Percentiles rank a stretch among this genome's conserved stretches.
Conservation (phyloP, 2,329 filamentous ascomycete genomes). For the Emergomyces africanus region DNA sequence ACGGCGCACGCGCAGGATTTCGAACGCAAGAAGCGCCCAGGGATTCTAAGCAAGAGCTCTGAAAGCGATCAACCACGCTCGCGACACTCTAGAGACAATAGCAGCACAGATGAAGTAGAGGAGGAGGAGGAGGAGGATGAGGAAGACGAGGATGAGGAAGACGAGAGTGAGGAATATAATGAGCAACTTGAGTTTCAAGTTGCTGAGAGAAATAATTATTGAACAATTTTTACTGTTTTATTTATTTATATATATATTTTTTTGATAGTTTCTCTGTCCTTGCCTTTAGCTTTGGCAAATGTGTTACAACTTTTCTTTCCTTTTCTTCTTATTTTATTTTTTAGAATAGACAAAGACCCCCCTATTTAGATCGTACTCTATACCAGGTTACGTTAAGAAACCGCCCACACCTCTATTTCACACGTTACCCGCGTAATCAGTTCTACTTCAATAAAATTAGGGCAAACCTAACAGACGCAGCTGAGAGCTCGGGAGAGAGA, state of each 20-base stretch:
- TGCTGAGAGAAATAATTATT: neutral
- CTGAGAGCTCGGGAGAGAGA: too few relatives aligned
- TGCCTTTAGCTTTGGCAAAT: neutral
- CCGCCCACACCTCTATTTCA: too few relatives aligned
- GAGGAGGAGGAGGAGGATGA: slow-evolving; percentile 22
- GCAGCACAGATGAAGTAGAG: slow-evolving; percentile 25
- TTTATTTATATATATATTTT: neutral
- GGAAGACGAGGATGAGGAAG: neutral
- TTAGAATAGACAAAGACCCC: too few relatives aligned
- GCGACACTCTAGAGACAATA: slow-evolving; percentile 21
- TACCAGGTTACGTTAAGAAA: too few relatives aligned
- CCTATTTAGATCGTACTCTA: too few relatives aligned
- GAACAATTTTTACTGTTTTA: neutral
- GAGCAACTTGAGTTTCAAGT: slow-evolving; percentile 2
- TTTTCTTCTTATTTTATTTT: too few relatives aligned
- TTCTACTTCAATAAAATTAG: too few relatives aligned
- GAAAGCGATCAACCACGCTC: slow-evolving; percentile 21
- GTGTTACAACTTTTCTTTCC: too few relatives aligned
- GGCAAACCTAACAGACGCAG: too few relatives aligned
- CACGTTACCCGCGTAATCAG: too few relatives aligned
- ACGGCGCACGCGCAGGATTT: slow-evolving; percentile 86
- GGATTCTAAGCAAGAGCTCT: slow-evolving; percentile 26
- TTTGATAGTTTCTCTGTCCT: neutral
- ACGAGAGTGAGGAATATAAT: neutral
- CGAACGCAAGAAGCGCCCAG: slow-evolving; percentile 56